Evolutionary conservation across 331 rosid species (phyloP).

Genomic region (Cydonia oblonga): DNA sequence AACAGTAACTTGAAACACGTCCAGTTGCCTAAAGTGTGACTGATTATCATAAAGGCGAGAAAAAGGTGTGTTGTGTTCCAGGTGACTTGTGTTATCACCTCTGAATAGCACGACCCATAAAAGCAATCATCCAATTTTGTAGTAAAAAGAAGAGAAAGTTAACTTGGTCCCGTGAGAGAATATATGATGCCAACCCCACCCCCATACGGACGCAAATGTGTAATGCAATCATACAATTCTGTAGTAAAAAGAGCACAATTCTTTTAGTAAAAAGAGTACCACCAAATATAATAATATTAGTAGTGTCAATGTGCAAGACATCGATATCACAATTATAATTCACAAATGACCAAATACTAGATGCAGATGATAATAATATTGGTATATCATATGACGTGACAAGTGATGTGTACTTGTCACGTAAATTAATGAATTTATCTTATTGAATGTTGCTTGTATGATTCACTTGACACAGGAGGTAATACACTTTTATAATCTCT

Average conservation of each 20-base stretch:
- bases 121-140: neutral
- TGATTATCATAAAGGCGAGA: neutral
- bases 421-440: no score
- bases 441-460: no score
- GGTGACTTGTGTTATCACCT: neutral
- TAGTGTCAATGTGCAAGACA: neutral
- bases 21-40: neutral
- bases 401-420: no score
- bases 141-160: neutral
- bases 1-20: neutral
- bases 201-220: neutral
- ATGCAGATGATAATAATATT: no score
- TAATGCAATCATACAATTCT: neutral
- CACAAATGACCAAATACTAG: neutral
- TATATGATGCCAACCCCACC: neutral
- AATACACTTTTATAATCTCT: no score
- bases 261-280: neutral
- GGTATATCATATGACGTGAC: neutral
- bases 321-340: neutral
- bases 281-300: neutral
- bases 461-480: no score
- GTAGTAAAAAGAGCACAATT: no score
- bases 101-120: slow-evolving; percentile 8
- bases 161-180: neutral
- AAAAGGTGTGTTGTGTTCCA: neutral